Evolutionary conservation across 306 rosid genomes (phyloP), one percentile per base, ranked within the genome.

Genomic region (Gynostemma pentaphyllum): DNA sequence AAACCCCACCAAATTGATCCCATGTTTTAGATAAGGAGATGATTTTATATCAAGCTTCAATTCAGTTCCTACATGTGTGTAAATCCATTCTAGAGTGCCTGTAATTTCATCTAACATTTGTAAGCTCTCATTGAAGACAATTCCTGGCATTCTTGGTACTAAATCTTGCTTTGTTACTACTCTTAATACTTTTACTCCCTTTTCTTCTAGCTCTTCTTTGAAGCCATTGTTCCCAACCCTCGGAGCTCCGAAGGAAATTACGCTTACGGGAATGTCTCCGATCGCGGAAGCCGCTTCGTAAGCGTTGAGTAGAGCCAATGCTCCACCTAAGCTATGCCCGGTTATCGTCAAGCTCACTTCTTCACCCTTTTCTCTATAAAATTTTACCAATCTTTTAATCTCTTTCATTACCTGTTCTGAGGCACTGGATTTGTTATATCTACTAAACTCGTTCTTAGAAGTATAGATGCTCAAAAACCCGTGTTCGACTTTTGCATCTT

Each of bases 271-370:
- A 24, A 83, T 61, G 5, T 64, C 59, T 4, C 74, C 75, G 41
- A 80, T 16, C 3, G 71, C 62, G 7, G 59, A 1, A 10, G 82
- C 84, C 13, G 74, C 83, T 69, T 81, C 90, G 34, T 81, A 75
- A 5, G 87, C 95, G 55, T 81, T 81, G 8, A 83, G 79, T 63
- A 77, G 21, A 18, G 90, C 95, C 66, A 83, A 66, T 18, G 87
- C 87, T 9, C 90, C 95, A 0, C 95, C 95, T 50, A 87, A 70
- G 72, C 95, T 86, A 53, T 87, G 95, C 3, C 95, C 90, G 0
- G 90, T 87, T 26, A 87, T 74, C n/a, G 90, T 81, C 3, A 87
- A 75, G 46, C 90, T 87, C 62, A 81, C 74, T 56, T 81, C 72
- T 61, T 87, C 90, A 28, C 85, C 87, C 45, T 77, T 79, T 45